These are phyloP conservation scores for Wickerhamiella lipophila DNA, from an alignment of 805 yeast genomes.

Conservation along the genomic window DNA sequence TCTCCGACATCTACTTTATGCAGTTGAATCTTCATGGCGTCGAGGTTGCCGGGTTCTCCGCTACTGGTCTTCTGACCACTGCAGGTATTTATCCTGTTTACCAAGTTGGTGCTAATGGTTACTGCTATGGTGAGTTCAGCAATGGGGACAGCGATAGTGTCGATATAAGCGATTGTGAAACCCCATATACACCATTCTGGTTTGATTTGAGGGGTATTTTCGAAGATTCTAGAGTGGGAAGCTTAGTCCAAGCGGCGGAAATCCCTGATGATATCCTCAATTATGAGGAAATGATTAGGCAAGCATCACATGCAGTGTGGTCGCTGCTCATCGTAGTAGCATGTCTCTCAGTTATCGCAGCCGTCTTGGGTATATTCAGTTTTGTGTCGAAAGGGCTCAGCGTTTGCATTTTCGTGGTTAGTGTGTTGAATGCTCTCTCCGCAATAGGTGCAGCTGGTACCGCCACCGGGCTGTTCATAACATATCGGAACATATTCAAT, in stretches of 20 bases:
- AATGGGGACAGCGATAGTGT: conserved; percentile 21
- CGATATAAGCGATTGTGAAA: conserved; percentile 38
- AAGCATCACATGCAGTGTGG: conserved; percentile 47
- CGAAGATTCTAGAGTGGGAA: conserved; percentile 19
- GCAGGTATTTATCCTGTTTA: conserved; percentile 37
- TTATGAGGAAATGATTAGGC: conserved; percentile 36
- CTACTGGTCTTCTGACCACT: conserved; percentile 12
- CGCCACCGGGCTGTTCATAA: conserved; percentile 47
- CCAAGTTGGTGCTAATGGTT: conserved; percentile 52
- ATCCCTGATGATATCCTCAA: conserved; percentile 44
- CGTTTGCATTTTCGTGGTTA: conserved; percentile 33
- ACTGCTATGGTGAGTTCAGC: conserved; percentile 37
- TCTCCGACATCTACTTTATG: conserved; percentile 37
- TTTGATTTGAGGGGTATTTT: conserved; percentile 39
- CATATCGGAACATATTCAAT: conserved; percentile 41
- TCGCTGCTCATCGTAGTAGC: conserved; percentile 41
- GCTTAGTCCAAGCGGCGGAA: conserved; percentile 25
- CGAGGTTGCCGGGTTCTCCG: conserved; percentile 16
- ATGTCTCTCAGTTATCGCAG: conserved; percentile 29
- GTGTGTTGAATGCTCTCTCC: conserved; percentile 19
- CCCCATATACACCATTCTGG: conserved; percentile 42
- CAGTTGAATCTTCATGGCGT: conserved; percentile 35
- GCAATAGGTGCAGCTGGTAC: conserved; percentile 34
- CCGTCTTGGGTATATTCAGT: conserved; percentile 35
- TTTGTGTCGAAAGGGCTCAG: conserved; percentile 37